Conservation (phyloP, 2,329 filamentous ascomycete genomes). For the Exophiala lecanii-corni region DNA sequence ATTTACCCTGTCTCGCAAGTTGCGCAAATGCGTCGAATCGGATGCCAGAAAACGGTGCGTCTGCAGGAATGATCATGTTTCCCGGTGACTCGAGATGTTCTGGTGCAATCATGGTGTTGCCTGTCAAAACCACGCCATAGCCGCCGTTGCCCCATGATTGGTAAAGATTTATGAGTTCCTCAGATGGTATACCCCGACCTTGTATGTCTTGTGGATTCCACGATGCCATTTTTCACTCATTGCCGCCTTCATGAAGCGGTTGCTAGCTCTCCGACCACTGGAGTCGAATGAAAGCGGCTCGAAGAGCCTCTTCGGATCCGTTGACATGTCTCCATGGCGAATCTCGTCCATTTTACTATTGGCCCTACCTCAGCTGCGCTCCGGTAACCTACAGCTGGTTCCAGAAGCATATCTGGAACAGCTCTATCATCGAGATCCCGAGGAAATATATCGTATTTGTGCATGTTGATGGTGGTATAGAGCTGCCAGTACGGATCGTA, state of each 20-base stretch:
- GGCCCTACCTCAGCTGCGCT: too few species aligned
- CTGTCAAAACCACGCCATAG: slow-evolving; percentile 54
- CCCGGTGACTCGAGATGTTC: slow-evolving; percentile 55
- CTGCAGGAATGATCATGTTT: slow-evolving; percentile 55
- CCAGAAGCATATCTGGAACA: too few species aligned
- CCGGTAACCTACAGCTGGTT: too few species aligned
- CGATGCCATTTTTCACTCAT: neutral
- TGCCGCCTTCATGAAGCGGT: neutral
- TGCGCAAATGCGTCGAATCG: slow-evolving; percentile 58
- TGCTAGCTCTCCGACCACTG: neutral
- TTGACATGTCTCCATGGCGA: too few species aligned
- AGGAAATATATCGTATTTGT: too few species aligned
- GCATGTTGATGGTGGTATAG: too few species aligned
- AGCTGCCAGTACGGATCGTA: too few species aligned
- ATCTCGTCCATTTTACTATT: too few species aligned
- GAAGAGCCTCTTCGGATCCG: too few species aligned
- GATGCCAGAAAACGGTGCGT: slow-evolving; percentile 46
- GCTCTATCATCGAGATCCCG: too few species aligned
- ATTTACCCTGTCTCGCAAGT: slow-evolving; percentile 52
- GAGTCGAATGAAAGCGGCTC: neutral
- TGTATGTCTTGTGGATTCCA: neutral
- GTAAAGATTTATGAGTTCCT: slow-evolving; percentile 48
- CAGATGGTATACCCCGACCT: neutral
- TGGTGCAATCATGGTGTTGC: slow-evolving; percentile 61
- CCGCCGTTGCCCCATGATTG: slow-evolving; percentile 49